Evolutionary conservation across 106 monocot genomes (phyloP).

Genomic region (Allium fistulosum): DNA sequence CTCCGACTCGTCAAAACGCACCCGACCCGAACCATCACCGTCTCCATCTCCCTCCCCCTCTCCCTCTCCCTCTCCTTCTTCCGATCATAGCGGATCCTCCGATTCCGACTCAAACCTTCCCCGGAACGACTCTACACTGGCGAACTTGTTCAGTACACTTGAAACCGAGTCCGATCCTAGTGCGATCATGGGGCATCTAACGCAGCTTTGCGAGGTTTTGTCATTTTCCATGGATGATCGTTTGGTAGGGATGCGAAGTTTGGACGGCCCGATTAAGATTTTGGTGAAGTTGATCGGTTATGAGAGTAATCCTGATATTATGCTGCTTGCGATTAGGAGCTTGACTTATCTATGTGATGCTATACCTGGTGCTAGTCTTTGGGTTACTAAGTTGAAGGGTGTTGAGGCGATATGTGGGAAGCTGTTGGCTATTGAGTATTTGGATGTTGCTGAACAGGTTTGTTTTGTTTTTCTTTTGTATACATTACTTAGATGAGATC

Average conservation of each 20-base stretch:
- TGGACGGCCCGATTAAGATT: conserved; percentile 22
- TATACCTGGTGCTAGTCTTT: conserved; percentile 38
- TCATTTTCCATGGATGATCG: conserved; percentile 60
- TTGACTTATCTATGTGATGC: conserved; percentile 68
- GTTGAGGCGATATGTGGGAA: conserved; percentile 51
- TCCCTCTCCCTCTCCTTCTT: conserved; percentile 17
- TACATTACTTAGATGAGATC: too few relatives aligned
- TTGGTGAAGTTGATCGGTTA: conserved; percentile 43
- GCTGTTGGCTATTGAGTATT: conserved; percentile 63
- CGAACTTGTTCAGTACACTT: conserved; percentile 22
- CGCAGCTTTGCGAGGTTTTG: conserved; percentile 56
- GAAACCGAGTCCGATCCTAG: conserved; percentile 5
- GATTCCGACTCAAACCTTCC: conserved; percentile 3
- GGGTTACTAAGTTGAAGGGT: conserved; percentile 40
- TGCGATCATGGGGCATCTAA: conserved; percentile 29
- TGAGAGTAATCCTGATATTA: conserved; percentile 43
- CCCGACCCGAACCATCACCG: conserved; percentile 4
- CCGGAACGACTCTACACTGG: background rate
- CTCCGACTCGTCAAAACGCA: conserved; percentile 25
- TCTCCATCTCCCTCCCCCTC: conserved; percentile 16
- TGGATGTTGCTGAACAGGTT: conserved; percentile 94
- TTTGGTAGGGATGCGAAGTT: conserved; percentile 7
- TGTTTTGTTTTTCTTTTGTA: conserved; percentile 3
- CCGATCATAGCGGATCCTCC: conserved; percentile 13
- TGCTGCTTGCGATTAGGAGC: conserved; percentile 65